phyloP scores from a whole-genome alignment of 75 land plant species.

The Pinus taeda region DNA sequence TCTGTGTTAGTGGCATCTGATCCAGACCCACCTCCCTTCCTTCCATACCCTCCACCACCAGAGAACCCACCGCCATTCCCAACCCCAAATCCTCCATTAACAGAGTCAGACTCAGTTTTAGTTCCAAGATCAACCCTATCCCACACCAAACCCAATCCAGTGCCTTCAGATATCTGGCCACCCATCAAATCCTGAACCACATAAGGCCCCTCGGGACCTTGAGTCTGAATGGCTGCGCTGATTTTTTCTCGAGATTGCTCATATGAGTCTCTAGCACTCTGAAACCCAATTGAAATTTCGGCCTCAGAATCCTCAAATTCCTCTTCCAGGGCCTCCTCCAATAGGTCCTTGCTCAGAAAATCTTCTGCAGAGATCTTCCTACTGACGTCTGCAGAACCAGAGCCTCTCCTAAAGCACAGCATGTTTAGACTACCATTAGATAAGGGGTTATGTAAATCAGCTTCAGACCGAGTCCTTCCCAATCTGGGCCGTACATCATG shows the following conservation, averaged over 20 bases:
- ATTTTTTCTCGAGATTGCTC: neutral
- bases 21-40: slow-evolving; percentile 10
- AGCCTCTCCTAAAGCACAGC: slow-evolving; percentile 1
- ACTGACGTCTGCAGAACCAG: neutral
- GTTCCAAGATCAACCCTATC: neutral
- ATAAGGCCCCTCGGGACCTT: neutral
- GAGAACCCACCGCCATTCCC: slow-evolving; percentile 5
- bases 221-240: neutral
- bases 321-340: slow-evolving; percentile 5
- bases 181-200: neutral
- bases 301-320: neutral
- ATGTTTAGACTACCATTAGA: neutral
- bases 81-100: slow-evolving; percentile 5
- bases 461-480: slow-evolving; percentile 21
- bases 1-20: slow-evolving; percentile 26
- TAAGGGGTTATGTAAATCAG: neutral
- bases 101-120: neutral
- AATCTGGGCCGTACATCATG: neutral
- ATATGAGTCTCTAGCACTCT: neutral
- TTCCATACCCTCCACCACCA: slow-evolving; percentile 17
- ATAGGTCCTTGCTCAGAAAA: neutral
- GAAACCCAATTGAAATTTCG: neutral
- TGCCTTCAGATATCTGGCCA: neutral
- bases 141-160: neutral
- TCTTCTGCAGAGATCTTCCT: neutral